A percentile compares a stretch with the other conserved stretches of the same genome.
Conservation (phyloP, 2,329 filamentous ascomycete genomes). For the Endocalyx cinctus region DNA sequence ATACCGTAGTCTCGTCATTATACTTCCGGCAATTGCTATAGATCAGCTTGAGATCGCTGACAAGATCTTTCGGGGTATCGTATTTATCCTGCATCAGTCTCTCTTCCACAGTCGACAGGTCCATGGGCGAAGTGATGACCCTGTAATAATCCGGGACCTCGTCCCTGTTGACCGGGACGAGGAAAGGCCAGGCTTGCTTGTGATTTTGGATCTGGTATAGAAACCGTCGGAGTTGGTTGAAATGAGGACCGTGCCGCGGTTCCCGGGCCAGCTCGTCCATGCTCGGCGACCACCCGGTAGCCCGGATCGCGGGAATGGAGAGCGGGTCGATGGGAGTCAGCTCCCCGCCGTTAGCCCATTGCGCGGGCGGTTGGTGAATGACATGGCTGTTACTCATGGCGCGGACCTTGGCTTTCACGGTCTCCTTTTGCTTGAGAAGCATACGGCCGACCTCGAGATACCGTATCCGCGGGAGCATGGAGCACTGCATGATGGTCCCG, state of each 20-base stretch:
- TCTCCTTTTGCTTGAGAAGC: slow-evolving; percentile 93
- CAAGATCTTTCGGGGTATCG: slow-evolving; percentile 81
- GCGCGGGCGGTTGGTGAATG: slow-evolving; percentile 75
- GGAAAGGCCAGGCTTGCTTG: slow-evolving; percentile 84
- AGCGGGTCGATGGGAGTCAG: slow-evolving; percentile 70
- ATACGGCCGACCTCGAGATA: slow-evolving; percentile 87
- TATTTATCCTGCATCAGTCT: slow-evolving; percentile 91
- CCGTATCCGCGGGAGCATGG: slow-evolving; percentile 87
- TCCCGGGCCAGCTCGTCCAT: slow-evolving; percentile 94
- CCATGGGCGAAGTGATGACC: slow-evolving; percentile 94
- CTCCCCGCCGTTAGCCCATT: slow-evolving; percentile 77
- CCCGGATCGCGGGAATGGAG: slow-evolving; percentile 77
- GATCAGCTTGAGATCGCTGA: slow-evolving; percentile 77
- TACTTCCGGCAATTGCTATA: slow-evolving; percentile 92
- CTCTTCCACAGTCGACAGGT: slow-evolving; percentile 85
- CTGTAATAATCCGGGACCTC: slow-evolving; percentile 96
- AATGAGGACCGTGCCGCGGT: slow-evolving; percentile 89
- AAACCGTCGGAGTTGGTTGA: slow-evolving; percentile 83
- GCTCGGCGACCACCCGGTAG: slow-evolving; percentile 86
- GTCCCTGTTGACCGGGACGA: slow-evolving; percentile 84
- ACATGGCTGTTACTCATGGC: slow-evolving; percentile 82
- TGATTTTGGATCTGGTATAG: slow-evolving; percentile 93
- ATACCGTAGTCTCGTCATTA: slow-evolving; percentile 88
- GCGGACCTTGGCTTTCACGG: slow-evolving; percentile 86
- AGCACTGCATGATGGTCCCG: slow-evolving; percentile 97